Evolutionary conservation across 148 eudicot genomes (phyloP).

Genomic region (Heliamphora exappendiculata): DNA sequence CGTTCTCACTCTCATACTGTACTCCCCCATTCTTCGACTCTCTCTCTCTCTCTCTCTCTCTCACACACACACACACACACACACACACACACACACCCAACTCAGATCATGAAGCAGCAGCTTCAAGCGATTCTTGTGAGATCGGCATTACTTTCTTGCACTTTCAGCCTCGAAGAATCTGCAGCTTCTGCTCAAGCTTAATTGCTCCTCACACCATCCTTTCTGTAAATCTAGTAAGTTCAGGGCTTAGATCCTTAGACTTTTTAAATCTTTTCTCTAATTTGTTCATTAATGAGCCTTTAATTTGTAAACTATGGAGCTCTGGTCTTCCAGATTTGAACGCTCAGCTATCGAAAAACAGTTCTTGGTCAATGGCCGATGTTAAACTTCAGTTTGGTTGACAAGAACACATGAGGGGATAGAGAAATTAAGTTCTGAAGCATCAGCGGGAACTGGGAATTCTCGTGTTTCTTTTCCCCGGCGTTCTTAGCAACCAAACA

Average conservation of each 20-base stretch:
- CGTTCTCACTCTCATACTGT: neutral
- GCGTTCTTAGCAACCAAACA: neutral
- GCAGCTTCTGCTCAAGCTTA: too few relatives aligned
- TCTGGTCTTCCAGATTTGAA: neutral
- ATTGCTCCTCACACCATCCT: slow-evolving; percentile 1
- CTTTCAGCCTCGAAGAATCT: neutral
- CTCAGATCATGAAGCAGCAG: slow-evolving; percentile 9
- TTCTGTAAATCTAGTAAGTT: slow-evolving; percentile 7
- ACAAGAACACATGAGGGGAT: neutral
- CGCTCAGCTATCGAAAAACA: neutral
- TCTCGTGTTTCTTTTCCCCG: neutral
- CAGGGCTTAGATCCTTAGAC: neutral
- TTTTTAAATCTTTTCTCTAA: neutral
- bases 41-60: neutral
- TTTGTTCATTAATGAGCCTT: neutral
- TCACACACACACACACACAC: too few relatives aligned
- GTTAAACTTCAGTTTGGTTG: neutral
- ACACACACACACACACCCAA: too few relatives aligned
- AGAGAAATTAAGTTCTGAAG: neutral
- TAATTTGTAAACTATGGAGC: neutral
- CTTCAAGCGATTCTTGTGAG: neutral
- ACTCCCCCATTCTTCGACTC: neutral
- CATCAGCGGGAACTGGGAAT: neutral
- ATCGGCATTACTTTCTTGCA: neutral
- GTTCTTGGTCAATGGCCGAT: neutral